Evolutionary conservation across 305 asterid genomes (phyloP), one percentile per base, ranked within the genome.

Genomic region (Fraxinus baroniana): DNA sequence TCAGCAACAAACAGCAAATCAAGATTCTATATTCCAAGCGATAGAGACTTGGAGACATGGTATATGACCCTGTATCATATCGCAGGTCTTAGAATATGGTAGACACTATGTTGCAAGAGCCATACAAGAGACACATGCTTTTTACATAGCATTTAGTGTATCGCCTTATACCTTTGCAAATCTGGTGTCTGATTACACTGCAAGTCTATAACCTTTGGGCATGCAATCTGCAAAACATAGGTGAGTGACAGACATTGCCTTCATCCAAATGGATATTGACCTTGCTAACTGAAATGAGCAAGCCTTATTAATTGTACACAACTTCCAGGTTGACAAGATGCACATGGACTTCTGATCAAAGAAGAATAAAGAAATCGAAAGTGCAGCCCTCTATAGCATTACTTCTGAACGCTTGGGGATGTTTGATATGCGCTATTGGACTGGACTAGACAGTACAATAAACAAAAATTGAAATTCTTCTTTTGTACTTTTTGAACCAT

Each of bases 231-330:
- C 39, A 70, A 70, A 32, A 70, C 9, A 70, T 70, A 28, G 41
- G 22, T 70, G 39, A 30, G 76, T 1, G 39, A 32, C 71, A 46
- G 49, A 60, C 32, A 32, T 49, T 26, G 81, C 77, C 78, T 37
- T 64, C 70, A 72, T 79, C 84, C 60, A 70, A 60, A 82, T 84
- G 80, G 78, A 32, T 81, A 86, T 15, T n/a, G 79, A 79, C 79
- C 87, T 79, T 33, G 78, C 82, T 46, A 82, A 74, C 71, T 79
- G 66, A 72, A 79, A 46, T 28, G 44, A 72, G 39, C 71, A 49
- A 26, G 44, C 30, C 57, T 68, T 44, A 78, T 26, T 26, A 66
- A 66, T 26, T 66, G 74, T 10, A 28, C 74, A 26, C 22, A 13
- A 32, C 41, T 70, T 32, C 20, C 20, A 70, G 41, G 3, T 70